These are phyloP conservation scores for Candida jianshihensis DNA, from an alignment of 805 yeast genomes.

Conservation along the genomic window DNA sequence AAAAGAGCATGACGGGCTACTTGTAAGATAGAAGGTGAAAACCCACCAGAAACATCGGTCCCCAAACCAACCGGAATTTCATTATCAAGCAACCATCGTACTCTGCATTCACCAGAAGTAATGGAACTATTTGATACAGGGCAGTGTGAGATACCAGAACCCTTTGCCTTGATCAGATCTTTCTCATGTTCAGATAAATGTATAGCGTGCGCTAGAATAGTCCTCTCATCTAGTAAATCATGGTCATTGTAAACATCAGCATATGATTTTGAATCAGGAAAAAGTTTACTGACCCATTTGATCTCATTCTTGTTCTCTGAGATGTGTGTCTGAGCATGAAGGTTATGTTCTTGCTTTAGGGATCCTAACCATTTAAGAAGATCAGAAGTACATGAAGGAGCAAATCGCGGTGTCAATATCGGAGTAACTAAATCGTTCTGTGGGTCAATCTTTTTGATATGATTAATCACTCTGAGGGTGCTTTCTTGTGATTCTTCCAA, in stretches of 20 bases:
- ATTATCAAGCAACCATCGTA: constrained; percentile 57
- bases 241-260: constrained; percentile 70
- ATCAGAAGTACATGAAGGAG: constrained; percentile 72
- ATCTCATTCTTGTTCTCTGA: constrained; percentile 76
- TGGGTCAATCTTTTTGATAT: constrained; percentile 50
- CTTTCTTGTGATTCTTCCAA: constrained; percentile 45
- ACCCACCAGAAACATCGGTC: constrained; percentile 76
- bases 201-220: constrained; percentile 86
- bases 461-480: constrained; percentile 50
- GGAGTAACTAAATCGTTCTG: constrained; percentile 51
- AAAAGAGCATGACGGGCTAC: constrained; percentile 64
- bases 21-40: constrained; percentile 53
- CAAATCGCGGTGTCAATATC: constrained; percentile 87
- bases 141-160: constrained; percentile 83
- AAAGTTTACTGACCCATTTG: constrained; percentile 60
- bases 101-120: constrained; percentile 85
- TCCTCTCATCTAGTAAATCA: constrained; percentile 51
- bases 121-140: constrained; percentile 87
- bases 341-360: constrained; percentile 36
- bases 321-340: constrained; percentile 88
- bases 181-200: constrained; percentile 66
- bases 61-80: constrained; percentile 76
- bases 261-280: constrained; percentile 64
- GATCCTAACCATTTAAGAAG: constrained; percentile 59
- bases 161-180: constrained; percentile 41